phyloP scores from a whole-genome alignment of 2,329 filamentous ascomycete genomes.

The Cercospora nicotianae region DNA sequence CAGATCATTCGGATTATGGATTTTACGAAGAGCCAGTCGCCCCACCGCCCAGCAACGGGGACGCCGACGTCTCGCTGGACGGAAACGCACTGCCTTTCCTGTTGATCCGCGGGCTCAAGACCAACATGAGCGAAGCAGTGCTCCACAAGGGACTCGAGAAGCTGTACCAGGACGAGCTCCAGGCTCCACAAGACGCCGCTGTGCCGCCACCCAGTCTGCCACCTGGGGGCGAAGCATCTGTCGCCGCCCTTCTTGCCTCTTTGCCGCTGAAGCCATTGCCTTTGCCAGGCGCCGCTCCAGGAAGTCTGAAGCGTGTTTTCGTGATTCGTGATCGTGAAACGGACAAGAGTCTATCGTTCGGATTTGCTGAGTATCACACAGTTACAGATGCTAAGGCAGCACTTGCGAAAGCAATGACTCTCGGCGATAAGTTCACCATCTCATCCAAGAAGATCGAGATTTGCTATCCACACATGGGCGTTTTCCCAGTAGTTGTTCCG shows the following conservation, averaged over 20 bases:
- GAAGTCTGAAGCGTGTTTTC: conserved; percentile 74
- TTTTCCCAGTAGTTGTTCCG: conserved; percentile 73
- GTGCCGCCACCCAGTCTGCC: neutral
- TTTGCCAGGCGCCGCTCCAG: conserved; percentile 57
- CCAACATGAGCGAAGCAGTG: conserved; percentile 69
- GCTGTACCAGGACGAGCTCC: conserved; percentile 57
- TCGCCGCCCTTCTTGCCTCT: neutral
- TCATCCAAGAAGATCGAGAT: conserved; percentile 69
- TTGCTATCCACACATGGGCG: conserved; percentile 78
- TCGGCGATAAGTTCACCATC: conserved; percentile 71
- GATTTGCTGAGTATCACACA: conserved; percentile 79
- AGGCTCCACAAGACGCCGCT: neutral
- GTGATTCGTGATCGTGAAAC: conserved; percentile 71
- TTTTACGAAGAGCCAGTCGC: conserved; percentile 24
- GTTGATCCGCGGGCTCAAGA: conserved; percentile 69
- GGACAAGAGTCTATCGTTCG: conserved; percentile 75
- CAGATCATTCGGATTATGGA: conserved; percentile 16
- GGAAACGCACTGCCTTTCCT: conserved; percentile 49
- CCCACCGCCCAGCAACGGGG: conserved; percentile 26
- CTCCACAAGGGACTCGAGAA: conserved; percentile 72
- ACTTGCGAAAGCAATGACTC: conserved; percentile 67
- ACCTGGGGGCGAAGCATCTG: conserved; percentile 29
- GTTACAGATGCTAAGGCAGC: conserved; percentile 73
- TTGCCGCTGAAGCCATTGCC: conserved; percentile 7
- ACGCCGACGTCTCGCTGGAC: conserved; percentile 29